These are phyloP conservation scores for Beauveria sp. DNA, from an alignment of 2,329 filamentous ascomycete species.

Conservation along the genomic window DNA sequence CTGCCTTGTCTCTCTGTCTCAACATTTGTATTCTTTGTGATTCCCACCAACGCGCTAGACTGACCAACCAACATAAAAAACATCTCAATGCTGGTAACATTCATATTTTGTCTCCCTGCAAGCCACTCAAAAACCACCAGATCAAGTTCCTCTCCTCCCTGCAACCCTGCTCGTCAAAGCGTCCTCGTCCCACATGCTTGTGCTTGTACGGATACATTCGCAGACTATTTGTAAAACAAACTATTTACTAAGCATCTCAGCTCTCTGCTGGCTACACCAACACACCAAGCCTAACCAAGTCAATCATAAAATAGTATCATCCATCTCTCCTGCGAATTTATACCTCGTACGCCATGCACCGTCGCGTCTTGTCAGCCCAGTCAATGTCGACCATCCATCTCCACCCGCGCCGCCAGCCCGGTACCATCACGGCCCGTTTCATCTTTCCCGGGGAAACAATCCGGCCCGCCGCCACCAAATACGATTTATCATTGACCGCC, in stretches of 20 bases:
- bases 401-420: constrained; percentile 10
- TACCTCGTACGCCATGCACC: too few relatives aligned
- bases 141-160: background rate
- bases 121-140: too few relatives aligned
- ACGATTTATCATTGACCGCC: background rate
- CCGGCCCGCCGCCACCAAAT: constrained; percentile 13
- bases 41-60: too few relatives aligned
- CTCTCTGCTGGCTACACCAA: too few relatives aligned
- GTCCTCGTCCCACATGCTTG: background rate
- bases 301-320: background rate
- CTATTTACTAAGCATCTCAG: too few relatives aligned
- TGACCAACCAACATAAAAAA: too few relatives aligned
- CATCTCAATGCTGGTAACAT: too few relatives aligned
- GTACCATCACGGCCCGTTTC: constrained; percentile 20
- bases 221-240: background rate
- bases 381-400: background rate
- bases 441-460: constrained; percentile 19
- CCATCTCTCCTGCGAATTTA: background rate
- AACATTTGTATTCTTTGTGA: too few relatives aligned
- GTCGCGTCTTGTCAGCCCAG: background rate
- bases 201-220: background rate
- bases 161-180: background rate
- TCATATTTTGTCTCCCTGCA: too few relatives aligned
- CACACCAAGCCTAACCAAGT: too few relatives aligned
- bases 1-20: background rate